Conservation (phyloP, 805 yeast genomes). For the Barnettozyma sp. region DNA sequence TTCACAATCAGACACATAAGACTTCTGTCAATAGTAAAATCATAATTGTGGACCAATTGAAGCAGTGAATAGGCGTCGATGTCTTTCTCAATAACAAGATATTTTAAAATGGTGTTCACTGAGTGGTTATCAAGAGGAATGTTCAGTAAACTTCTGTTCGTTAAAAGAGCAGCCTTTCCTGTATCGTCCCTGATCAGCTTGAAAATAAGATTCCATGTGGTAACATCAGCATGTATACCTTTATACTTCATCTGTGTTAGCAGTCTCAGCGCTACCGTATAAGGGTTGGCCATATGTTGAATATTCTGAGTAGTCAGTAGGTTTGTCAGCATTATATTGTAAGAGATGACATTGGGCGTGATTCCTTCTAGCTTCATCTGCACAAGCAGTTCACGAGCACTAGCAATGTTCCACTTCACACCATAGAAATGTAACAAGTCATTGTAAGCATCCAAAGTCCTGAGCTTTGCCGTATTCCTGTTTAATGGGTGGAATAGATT, state of each 20-base stretch:
- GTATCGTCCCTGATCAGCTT: conserved; percentile 28
- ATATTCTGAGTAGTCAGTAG: conserved; percentile 25
- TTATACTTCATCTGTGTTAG: conserved; percentile 28
- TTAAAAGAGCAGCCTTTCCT: conserved; percentile 27
- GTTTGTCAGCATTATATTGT: conserved; percentile 31
- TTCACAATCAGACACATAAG: conserved; percentile 24
- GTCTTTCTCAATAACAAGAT: conserved; percentile 14
- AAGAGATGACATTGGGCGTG: conserved; percentile 32
- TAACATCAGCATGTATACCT: conserved; percentile 27
- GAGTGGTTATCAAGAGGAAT: conserved; percentile 28
- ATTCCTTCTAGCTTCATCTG: conserved; percentile 33
- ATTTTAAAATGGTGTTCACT: conserved; percentile 23
- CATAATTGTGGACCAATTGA: conserved; percentile 10
- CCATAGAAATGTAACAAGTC: conserved; percentile 34
- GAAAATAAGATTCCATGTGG: conserved; percentile 34
- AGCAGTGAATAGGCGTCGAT: conserved; percentile 13
- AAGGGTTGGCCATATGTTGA: conserved; percentile 25
- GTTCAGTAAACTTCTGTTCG: conserved; percentile 26
- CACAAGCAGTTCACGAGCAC: conserved; percentile 33
- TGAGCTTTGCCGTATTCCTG: conserved; percentile 25
- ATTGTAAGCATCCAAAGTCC: conserved; percentile 30
- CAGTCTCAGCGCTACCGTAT: conserved; percentile 24
- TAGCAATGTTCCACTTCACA: conserved; percentile 32
- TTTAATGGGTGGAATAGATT: conserved; percentile 36
- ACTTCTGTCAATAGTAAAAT: conserved; percentile 23